Conservation (phyloP, 2,329 filamentous ascomycete species). For the Alternaria ethzedia region DNA sequence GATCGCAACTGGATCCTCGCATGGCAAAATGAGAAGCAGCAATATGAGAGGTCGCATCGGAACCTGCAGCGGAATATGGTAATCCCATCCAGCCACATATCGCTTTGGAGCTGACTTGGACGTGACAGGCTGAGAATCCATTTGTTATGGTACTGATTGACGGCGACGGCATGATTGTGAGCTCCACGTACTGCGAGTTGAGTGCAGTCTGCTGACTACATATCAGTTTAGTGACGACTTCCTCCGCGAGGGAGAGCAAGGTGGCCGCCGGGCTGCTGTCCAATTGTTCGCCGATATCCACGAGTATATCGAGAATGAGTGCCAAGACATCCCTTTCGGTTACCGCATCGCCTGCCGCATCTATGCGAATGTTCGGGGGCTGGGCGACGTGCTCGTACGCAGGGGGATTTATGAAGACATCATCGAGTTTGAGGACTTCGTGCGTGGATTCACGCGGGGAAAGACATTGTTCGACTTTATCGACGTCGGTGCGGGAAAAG, state of each 20-base stretch:
- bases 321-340: conserved; percentile 48
- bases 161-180: conserved; percentile 59
- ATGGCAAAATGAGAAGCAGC: conserved; percentile 30
- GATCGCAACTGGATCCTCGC: conserved; percentile 28
- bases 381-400: conserved; percentile 57
- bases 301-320: conserved; percentile 49
- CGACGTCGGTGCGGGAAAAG: conserved; percentile 56
- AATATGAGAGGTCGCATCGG: conserved; percentile 23
- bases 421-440: conserved; percentile 58
- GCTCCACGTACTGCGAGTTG: not conserved
- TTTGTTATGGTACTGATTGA: conserved; percentile 63
- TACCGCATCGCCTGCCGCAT: conserved; percentile 59
- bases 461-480: conserved; percentile 54
- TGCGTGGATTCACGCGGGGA: conserved; percentile 61
- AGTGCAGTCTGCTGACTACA: conserved; percentile 9
- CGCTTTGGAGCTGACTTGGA: not conserved
- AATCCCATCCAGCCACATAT: not conserved
- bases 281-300: conserved; percentile 54
- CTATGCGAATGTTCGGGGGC: conserved; percentile 60
- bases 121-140: conserved; percentile 48
- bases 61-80: conserved; percentile 36
- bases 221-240: conserved; percentile 57
- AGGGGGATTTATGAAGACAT: conserved; percentile 54
- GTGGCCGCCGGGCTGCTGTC: conserved; percentile 61
- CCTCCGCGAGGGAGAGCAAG: conserved; percentile 57